Evolutionary conservation across 2,329 filamentous ascomycete genomes (phyloP), one percentile per base, ranked within the genome.

Genomic region (Alternaria incomplexa): DNA sequence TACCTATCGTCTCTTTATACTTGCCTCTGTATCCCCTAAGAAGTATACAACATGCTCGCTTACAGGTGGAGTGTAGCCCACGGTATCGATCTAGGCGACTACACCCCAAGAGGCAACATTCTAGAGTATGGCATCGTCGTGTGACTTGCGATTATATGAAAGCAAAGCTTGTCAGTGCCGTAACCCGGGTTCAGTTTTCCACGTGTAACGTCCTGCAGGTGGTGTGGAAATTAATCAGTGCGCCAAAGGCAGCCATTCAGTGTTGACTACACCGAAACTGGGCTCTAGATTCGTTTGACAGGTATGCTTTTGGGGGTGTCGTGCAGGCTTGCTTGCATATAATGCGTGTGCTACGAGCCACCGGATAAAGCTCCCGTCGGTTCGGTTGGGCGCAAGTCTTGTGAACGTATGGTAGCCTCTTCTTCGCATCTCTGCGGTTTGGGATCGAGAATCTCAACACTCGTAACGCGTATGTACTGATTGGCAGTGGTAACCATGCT

Each of bases 121-220:
- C 32, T 57, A 30, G 32, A 47, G 32, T 26, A 46, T 46, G 45
- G 30, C 17, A 40, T 22, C 23, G 46, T 62, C 62, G 55, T 56
- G 54, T 66, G 64, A 62, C 62, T 44, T 48, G 23, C 23, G 55
- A 48, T 43, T 67, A 59, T 48, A 61, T 61, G 53, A 56, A 58
- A 11, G 12, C 12, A 56, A 64, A 61, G 57, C 61, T 61, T 66
- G 57, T 61, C 26, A 51, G 61, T 46, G 55, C 45, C 40, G n/a
- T 13, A 22, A n/a, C 32, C 64, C 58, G 15, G 62, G 61, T 50
- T 50, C 30, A 36, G 17, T 51, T 44, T 17, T 44, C 45, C 56
- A 32, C 30, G 36, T 32, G 47, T 51, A 46, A 62, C 47, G 43
- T 45, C 23, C 40, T 53, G 25, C 28, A 30, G 50, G 47, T 56